Evolutionary conservation across 352 stramenopile genomes (phyloP), one percentile per base, ranked within the genome.

Genomic region (Phytophthora lateralis): DNA sequence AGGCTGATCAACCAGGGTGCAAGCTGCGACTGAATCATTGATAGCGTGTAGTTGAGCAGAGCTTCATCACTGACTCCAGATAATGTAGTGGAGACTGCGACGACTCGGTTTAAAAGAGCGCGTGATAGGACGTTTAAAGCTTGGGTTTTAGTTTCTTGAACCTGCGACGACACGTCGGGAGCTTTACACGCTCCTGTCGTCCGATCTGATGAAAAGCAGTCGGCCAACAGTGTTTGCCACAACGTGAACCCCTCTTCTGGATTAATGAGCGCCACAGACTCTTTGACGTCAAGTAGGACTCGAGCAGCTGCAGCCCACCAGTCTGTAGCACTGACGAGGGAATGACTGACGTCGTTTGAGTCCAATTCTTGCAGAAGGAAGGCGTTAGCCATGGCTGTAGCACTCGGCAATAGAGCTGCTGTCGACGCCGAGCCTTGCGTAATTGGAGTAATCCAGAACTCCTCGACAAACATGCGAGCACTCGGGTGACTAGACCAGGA

Each of bases 401-500:
- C 62, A 37, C 47, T 44, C 8, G 53, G 37, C 12, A 71, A 27
- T 52, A 71, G n/a, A 6, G 11, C 10, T 12, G 29, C 39, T 18
- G 21, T 35, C 20, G 66, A 52, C 6, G 7, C 12, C n/a, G 30
- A 43, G 7, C 32, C n/a, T 49, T 67, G 60, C 9, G 60, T 63
- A 18, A 74, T 55, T 11, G 60, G 27, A 37, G 60, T 44, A 9
- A 78, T 43, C 81, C 79, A 90, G 18, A 84, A 60, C 26, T 73
- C 66, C 53, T 90, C 79, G 7, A 87, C 66, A 39, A 87, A 80
- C 48, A 79, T 61, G 9, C 61, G 59, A 50, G 80, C 66, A 24
- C 49, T 63, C 6, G 81, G 81, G 18, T 89, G 78, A 15, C 63
- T 72, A 9, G 76, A 63, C 73, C 78, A 88, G 6, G 81, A 89